Base-by-base conservation (phyloP, 768 basidiomycete genomes). In the Lactarius hatsudake region DNA sequence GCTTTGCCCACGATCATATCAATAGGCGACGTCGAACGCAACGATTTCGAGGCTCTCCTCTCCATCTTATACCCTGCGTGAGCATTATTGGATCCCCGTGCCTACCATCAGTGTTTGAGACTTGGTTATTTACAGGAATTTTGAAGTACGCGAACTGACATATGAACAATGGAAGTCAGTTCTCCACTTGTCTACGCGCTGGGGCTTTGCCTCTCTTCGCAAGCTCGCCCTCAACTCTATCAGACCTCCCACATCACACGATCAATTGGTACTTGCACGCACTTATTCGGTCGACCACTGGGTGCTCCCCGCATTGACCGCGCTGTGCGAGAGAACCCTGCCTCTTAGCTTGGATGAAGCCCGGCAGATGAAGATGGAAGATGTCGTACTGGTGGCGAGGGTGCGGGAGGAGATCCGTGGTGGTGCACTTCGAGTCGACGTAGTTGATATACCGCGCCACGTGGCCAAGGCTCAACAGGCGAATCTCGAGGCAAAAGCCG, bases 1-100 rank as follows among this genome's bases (percentile, higher is more conserved):
- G 32, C 64, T 10, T 32, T 64, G 23, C 36, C n/a, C 30, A 70
- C 53, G 1, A 13, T 65, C 54, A 40, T 70, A 20, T 56, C 61
- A 15, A 26, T 70, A 8, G 23, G 42, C 17, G 68, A 63, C 15
- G 26, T 70, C 30, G 61, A 67, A 45, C 30, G 59, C 18, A 61
- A n/a, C 9, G 71, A 71, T 7, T 70, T 71, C 8, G 71, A 71
- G 6, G 65, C 65, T 0, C 60, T 71, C 40, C 70, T 72, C 45
- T 72, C 66, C 7, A 36, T 72, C 38, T 23, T 72, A 48, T 72
- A 72, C 32, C 71, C 71, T 20, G 20, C 34, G 71, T 72, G 38
- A 62, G 70, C 57, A 51, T 23, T 51, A 13, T 4, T 17, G 13
- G 38, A 3, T 34, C 36, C 38, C n/a, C 26, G 8, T 30, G 1